Percentiles rank a stretch among this genome's conserved stretches.
Evolutionary conservation across 2,329 filamentous ascomycete genomes (phyloP).

Genomic region (Xylariaceae sp.): DNA sequence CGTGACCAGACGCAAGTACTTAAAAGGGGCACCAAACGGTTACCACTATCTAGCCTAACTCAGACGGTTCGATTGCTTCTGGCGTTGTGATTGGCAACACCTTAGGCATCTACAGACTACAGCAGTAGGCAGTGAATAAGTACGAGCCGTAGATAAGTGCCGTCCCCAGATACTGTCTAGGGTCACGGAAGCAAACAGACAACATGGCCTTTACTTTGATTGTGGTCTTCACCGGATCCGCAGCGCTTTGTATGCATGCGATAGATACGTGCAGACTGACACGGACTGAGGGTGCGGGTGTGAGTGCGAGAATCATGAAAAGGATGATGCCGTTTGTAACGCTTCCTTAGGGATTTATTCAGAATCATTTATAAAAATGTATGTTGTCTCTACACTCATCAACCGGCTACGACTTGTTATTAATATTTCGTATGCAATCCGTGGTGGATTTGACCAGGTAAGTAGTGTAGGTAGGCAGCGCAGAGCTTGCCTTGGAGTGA

Average conservation of each 20-base stretch:
- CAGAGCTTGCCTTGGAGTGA: too few relatives aligned
- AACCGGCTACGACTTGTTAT: too few relatives aligned
- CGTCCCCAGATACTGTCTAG: not conserved
- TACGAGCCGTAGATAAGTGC: not conserved
- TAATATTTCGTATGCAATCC: too few relatives aligned
- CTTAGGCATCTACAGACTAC: not conserved
- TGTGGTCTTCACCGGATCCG: not conserved
- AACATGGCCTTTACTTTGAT: not conserved
- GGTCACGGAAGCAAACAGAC: not conserved
- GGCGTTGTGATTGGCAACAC: not conserved
- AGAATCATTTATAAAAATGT: too few relatives aligned
- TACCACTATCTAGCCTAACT: not conserved
- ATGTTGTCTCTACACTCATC: too few relatives aligned
- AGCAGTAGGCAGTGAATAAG: too few relatives aligned
- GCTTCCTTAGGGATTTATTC: too few relatives aligned
- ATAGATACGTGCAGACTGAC: not conserved
- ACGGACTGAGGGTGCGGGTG: too few relatives aligned
- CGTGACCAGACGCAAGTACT: not conserved
- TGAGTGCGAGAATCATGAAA: too few relatives aligned
- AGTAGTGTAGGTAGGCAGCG: too few relatives aligned
- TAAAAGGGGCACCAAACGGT: not conserved
- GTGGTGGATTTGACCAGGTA: too few relatives aligned
- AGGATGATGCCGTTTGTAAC: too few relatives aligned
- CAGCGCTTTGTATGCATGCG: not conserved
- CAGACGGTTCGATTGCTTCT: not conserved